Evolutionary conservation across 768 basidiomycete species (phyloP).

Genomic region (Dentipellis fragilis): DNA sequence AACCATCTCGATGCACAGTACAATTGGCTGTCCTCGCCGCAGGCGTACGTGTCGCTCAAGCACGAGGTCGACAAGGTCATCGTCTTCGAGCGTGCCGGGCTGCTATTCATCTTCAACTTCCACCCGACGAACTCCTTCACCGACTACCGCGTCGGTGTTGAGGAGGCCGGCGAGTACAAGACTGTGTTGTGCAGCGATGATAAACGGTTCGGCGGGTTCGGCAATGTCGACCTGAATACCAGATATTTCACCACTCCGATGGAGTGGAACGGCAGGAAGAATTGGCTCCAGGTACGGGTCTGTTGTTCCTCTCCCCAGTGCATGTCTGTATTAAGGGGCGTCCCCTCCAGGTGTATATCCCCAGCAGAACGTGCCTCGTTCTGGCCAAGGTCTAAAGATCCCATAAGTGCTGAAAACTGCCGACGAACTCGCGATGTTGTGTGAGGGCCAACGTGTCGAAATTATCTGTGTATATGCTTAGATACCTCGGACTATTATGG

Average conservation of each 20-base stretch:
- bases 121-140: slow-evolving; percentile 83
- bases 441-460: neutral
- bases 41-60: slow-evolving; percentile 93
- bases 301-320: neutral
- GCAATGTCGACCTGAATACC: slow-evolving; percentile 54
- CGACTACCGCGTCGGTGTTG: slow-evolving; percentile 90
- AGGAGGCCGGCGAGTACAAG: slow-evolving; percentile 75
- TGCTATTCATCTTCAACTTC: slow-evolving; percentile 97
- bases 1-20: slow-evolving; percentile 74
- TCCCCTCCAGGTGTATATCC: slow-evolving; percentile 52
- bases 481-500: neutral
- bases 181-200: slow-evolving; percentile 81
- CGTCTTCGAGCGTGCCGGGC: slow-evolving; percentile 87
- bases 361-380: slow-evolving; percentile 55
- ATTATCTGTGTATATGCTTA: neutral
- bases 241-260: slow-evolving; percentile 73
- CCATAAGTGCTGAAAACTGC: neutral
- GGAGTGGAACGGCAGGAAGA: slow-evolving; percentile 90
- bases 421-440: neutral
- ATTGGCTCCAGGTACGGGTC: slow-evolving; percentile 70
- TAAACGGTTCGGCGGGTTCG: slow-evolving; percentile 82
- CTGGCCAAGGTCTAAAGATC: slow-evolving; percentile 33
- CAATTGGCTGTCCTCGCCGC: slow-evolving; percentile 72
- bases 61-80: slow-evolving; percentile 89
- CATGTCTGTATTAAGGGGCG: neutral